Evolutionary conservation across 805 yeast genomes (phyloP), one percentile per base, ranked within the genome.

Genomic region (Millerozyma miso): DNA sequence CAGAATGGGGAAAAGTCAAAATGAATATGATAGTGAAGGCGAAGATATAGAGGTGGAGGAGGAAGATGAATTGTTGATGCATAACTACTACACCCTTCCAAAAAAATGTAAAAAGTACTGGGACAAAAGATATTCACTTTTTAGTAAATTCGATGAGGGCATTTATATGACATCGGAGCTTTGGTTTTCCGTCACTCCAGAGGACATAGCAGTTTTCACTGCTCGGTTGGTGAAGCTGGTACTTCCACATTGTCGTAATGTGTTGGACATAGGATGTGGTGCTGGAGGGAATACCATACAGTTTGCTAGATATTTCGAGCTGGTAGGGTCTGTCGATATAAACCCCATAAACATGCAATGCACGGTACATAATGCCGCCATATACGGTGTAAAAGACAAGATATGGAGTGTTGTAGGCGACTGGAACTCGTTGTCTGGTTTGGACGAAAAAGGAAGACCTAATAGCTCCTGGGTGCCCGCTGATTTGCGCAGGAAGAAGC

Each of bases 131-230:
- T 73, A 77, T 49, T 56, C 58, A 13, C 57, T 89, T 7, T 89
- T 89, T 57, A 65, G 79, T 4, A 68, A 63, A 48, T 85, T 72
- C 50, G 88, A 86, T 53, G 74, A 79, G 4, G 91, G 93, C 0
- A 72, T 88, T 1, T 70, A 71, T 41, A 69, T 90, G 67, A 83
- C 85, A 1, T 67, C 76, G 13, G 93, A 84, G 55, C 70, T 88
- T 39, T 86, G 96, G 93, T 90, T 73, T 60, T 83, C 91, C 43
- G 96, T 88, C 4, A 90, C 98, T 0, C 90, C 96, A 0, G 97
- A 90, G 54, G 53, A 59, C 1, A 65, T 86, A 1, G 93, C 96
- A 1, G 62, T 65, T 4, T 80, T 79, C 51, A 61, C 75, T 0
- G 84, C 89, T 0, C 69, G 73, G 41, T 73, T 79, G 43, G 61